Conservation (phyloP, 2,329 filamentous ascomycete species). For the Trichoderma guizhouense region DNA sequence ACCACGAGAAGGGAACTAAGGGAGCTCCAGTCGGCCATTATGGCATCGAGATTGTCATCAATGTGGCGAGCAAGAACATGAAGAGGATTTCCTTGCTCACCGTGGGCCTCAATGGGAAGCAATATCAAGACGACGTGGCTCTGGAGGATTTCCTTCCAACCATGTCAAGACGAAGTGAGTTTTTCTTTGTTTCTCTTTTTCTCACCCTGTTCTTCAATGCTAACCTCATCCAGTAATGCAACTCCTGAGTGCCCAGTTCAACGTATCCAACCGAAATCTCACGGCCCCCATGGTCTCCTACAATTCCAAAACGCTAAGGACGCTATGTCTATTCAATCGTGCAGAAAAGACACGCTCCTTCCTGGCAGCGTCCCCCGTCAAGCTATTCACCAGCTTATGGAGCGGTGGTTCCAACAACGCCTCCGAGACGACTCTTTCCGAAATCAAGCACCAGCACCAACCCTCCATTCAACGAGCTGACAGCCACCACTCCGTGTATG, state of each 20-base stretch:
- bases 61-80: constrained; percentile 55
- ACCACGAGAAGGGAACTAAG: constrained; percentile 64
- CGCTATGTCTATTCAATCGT: constrained; percentile 61
- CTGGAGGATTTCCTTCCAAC: constrained; percentile 71
- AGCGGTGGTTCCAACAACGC: constrained; percentile 52
- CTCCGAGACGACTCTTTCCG: constrained; percentile 26
- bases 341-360: constrained; percentile 65
- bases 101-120: constrained; percentile 64
- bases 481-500: constrained; percentile 53
- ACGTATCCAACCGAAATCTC: constrained; percentile 61
- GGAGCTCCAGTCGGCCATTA: constrained; percentile 63
- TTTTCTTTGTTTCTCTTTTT: background rate
- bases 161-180: constrained; percentile 68
- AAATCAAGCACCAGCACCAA: constrained; percentile 41
- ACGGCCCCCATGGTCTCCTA: constrained; percentile 70
- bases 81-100: constrained; percentile 49
- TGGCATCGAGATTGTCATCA: constrained; percentile 68
- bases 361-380: constrained; percentile 81
- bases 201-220: constrained; percentile 17
- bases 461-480: constrained; percentile 41
- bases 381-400: constrained; percentile 81
- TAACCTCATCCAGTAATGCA: constrained; percentile 61
- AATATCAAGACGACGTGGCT: constrained; percentile 71
- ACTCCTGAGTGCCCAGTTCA: constrained; percentile 67
- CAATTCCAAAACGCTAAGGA: constrained; percentile 72